Conservation (phyloP, 331 rosid species). For the Quercus tomentella region DNA sequence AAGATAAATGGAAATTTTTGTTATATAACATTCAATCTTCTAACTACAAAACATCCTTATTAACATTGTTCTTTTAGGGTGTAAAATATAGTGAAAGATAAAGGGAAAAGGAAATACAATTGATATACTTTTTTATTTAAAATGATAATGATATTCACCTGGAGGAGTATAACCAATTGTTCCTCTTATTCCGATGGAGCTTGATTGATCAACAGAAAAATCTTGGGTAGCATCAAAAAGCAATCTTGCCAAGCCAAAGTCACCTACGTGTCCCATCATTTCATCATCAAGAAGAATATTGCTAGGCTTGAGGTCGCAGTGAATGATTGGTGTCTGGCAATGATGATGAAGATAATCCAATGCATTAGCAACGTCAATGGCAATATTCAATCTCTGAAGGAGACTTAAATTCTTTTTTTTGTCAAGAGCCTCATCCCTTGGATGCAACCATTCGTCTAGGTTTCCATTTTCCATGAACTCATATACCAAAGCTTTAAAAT, state of each 20-base stretch:
- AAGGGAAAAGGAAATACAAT: too few species aligned
- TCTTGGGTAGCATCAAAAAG: constrained; percentile 25
- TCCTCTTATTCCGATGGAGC: constrained; percentile 31
- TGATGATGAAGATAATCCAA: constrained; percentile 42
- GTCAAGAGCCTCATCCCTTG: neutral
- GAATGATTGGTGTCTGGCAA: constrained; percentile 45
- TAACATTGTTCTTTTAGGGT: too few species aligned
- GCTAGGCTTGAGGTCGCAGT: constrained; percentile 56
- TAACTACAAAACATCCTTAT: neutral
- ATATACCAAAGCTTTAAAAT: constrained; percentile 44
- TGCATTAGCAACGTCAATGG: constrained; percentile 50
- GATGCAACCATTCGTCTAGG: constrained; percentile 51
- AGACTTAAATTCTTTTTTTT: constrained; percentile 27
- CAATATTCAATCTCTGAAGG: constrained; percentile 36
- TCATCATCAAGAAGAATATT: constrained; percentile 49
- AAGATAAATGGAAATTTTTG: too few species aligned
- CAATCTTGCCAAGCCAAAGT: constrained; percentile 52
- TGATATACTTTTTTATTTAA: too few species aligned
- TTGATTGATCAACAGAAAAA: neutral
- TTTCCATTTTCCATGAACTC: constrained; percentile 45
- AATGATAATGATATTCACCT: too few species aligned
- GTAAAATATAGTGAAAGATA: too few species aligned
- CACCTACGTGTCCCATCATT: constrained; percentile 51
- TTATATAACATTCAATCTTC: too few species aligned
- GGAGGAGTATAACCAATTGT: constrained; percentile 56